These are phyloP conservation scores for Cyphellophora europaea DNA, from an alignment of 2,329 filamentous ascomycete species.

Conservation along the genomic window DNA sequence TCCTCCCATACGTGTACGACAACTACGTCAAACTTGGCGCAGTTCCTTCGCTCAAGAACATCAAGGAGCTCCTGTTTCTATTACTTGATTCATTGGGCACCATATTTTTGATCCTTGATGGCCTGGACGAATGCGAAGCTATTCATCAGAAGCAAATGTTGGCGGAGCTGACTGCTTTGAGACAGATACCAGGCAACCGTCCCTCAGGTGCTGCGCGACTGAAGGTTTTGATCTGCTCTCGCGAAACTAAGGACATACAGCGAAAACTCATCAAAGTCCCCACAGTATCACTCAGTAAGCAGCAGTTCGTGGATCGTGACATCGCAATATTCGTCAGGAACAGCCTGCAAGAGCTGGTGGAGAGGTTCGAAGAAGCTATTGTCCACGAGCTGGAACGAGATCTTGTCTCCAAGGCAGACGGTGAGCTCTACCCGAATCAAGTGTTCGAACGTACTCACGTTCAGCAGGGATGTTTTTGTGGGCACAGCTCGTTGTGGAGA, in stretches of 20 bases:
- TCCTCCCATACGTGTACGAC: constrained; percentile 20
- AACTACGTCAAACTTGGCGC: constrained; percentile 13
- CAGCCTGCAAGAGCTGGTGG: neutral
- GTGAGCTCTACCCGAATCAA: neutral
- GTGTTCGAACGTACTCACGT: neutral
- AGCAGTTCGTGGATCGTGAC: neutral
- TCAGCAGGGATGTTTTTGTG: neutral
- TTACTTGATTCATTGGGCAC: constrained; percentile 3
- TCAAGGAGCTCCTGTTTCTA: constrained; percentile 14
- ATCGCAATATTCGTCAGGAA: neutral
- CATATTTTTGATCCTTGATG: constrained; percentile 21
- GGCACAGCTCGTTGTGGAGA: neutral
- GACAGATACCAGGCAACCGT: neutral
- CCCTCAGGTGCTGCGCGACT: neutral
- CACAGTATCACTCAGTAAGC: neutral
- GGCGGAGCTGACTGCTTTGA: neutral
- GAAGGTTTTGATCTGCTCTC: neutral
- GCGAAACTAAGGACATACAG: neutral
- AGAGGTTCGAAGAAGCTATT: neutral
- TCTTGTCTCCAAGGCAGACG: neutral
- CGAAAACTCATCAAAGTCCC: neutral
- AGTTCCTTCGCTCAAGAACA: constrained; percentile 5
- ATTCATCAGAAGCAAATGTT: neutral
- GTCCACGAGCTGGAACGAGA: neutral
- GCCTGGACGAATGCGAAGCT: constrained; percentile 10